Evolutionary conservation across 192 early-diverging fungal species (phyloP).

Genomic region (Podila minutissima): DNA sequence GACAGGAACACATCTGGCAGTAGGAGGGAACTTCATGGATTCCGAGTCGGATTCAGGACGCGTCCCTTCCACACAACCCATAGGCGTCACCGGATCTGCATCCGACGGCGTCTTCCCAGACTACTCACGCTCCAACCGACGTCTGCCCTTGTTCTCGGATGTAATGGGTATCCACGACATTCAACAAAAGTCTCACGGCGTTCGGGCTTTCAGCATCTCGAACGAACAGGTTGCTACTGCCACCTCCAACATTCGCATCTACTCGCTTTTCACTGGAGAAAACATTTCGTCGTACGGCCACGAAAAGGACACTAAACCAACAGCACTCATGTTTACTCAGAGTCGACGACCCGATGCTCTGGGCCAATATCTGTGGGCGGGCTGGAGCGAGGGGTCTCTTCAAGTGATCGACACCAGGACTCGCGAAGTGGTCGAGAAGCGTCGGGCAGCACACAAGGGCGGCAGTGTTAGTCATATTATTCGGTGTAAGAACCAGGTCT

Average conservation of each 20-base stretch:
- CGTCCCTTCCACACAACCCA: background rate
- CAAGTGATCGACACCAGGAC: conserved; percentile 61
- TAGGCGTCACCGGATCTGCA: conserved; percentile 16
- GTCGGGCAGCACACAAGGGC: conserved; percentile 32
- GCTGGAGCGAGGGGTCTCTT: conserved; percentile 69
- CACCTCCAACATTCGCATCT: conserved; percentile 53
- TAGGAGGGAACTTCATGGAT: background rate
- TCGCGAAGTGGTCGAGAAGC: conserved; percentile 45
- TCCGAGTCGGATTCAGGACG: conserved; percentile 11
- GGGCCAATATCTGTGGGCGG: conserved; percentile 74
- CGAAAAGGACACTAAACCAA: conserved; percentile 58
- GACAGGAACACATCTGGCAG: conserved; percentile 14
- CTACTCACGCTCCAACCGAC: conserved; percentile 62
- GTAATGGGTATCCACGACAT: conserved; percentile 47
- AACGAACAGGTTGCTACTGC: conserved; percentile 59
- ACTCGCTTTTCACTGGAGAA: conserved; percentile 56
- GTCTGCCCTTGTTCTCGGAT: conserved; percentile 61
- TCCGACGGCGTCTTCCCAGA: conserved; percentile 56
- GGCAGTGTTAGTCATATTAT: conserved; percentile 66
- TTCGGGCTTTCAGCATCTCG: conserved; percentile 59
- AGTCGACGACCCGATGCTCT: conserved; percentile 59
- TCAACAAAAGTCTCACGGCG: conserved; percentile 58
- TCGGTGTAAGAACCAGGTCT: conserved; percentile 62
- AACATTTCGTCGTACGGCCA: conserved; percentile 59
- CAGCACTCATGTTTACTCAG: conserved; percentile 65